Base-by-base conservation (phyloP, 1,139 yeast species). In the Protomyces lactucae-debilis region DNA sequence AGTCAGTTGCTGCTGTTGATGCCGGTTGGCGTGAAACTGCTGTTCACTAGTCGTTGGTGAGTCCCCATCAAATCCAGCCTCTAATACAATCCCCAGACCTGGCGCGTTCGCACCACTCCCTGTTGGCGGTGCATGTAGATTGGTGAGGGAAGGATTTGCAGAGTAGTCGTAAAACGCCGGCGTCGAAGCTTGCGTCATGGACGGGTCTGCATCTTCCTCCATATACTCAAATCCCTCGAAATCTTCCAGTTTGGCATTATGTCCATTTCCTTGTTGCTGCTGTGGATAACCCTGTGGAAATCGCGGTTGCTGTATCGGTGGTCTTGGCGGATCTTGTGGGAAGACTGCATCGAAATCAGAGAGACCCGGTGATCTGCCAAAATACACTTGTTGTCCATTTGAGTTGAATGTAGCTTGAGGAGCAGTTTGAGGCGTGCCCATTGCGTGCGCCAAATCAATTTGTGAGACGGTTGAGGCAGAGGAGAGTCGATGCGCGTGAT, bases 111-210 rank as follows among this genome's bases (percentile, higher is more conserved):
- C 18, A 37, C 16, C 14, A 9, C 18, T 18, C 12, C 23, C 48
- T 3, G 18, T 43, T 5, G 48, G 48, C 3, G 43, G 14, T 56
- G 53, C 53, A 53, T 59, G 35, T 28, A 59, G 52, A 43, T 52
- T 59, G n/a, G 63, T 59, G 23, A 59, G 18, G 10, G 63, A 59
- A 2, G 63, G 57, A 32, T 59, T 59, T 32, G 63, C 46, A 39
- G 57, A 52, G 45, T 52, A 59, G 23, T 59, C 63, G 52, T 59
- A 59, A 16, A 52, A 39, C 16, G 52, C 63, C n/a, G 63, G 63
- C 35, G 63, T 59, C 23, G 63, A 59, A 3, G 63, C 57, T 43
- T 59, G 63, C 12, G 63, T 59, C 36, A 37, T 51, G 32, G 53
- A 14, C 23, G 63, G 52, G 16, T 59, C 63, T 9, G 45, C 21